A percentile compares a stretch with the other conserved stretches of the same genome.
phyloP scores from a whole-genome alignment of 2,329 filamentous ascomycete species.

The Annulohypoxylon truncatum region DNA sequence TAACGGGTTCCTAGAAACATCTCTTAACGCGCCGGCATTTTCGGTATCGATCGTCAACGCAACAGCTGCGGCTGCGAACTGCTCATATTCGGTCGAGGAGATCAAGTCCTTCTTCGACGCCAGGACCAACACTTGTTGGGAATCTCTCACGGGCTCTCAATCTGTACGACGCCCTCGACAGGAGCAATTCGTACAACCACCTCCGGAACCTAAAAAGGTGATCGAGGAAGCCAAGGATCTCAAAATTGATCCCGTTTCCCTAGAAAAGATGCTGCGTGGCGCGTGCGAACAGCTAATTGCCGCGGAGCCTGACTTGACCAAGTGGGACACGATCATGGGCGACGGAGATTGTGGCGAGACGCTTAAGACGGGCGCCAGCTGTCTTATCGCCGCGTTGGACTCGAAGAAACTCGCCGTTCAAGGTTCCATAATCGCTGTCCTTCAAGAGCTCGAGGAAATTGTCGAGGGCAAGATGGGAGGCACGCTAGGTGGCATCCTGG shows the following conservation, averaged over 20 bases:
- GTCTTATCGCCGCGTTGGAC: slow-evolving; percentile 61
- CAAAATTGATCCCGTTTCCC: slow-evolving; percentile 62
- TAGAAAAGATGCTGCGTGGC: slow-evolving; percentile 66
- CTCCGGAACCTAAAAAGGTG: slow-evolving; percentile 50
- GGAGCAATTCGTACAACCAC: slow-evolving; percentile 58
- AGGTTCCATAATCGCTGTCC: slow-evolving; percentile 61
- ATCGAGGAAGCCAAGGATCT: slow-evolving; percentile 57
- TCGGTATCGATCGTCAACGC: slow-evolving; percentile 74
- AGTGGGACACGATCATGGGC: slow-evolving; percentile 72
- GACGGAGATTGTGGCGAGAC: slow-evolving; percentile 76
- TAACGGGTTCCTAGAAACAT: slow-evolving; percentile 75
- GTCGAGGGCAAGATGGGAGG: slow-evolving; percentile 66
- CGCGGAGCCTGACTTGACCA: slow-evolving; percentile 72
- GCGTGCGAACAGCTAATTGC: slow-evolving; percentile 65
- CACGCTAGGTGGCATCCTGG: slow-evolving; percentile 50
- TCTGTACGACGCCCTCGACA: slow-evolving; percentile 51
- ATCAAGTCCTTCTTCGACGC: slow-evolving; percentile 74
- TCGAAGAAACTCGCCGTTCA: slow-evolving; percentile 50
- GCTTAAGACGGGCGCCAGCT: slow-evolving; percentile 63
- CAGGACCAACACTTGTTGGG: slow-evolving; percentile 68
- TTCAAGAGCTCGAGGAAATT: slow-evolving; percentile 64
- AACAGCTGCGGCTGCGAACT: slow-evolving; percentile 58
- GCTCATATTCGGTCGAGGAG: slow-evolving; percentile 60
- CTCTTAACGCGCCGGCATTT: slow-evolving; percentile 77
- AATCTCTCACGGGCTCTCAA: slow-evolving; percentile 63